These are phyloP conservation scores for Eleusine coracana DNA, from an alignment of 176 grass and related monocot species.

Conservation along the genomic window DNA sequence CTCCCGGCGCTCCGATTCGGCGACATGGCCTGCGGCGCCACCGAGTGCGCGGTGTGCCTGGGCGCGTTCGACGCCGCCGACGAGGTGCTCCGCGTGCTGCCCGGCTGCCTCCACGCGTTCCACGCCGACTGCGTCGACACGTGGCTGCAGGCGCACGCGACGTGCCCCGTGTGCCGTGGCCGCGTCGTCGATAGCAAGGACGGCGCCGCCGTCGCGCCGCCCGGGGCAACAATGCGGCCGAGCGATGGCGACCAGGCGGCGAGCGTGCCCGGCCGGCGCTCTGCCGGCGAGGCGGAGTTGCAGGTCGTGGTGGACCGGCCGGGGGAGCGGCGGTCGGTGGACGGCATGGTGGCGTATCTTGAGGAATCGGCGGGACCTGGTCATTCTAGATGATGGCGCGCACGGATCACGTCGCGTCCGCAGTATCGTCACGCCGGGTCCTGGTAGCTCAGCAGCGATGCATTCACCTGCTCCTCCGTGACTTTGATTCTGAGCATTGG, in stretches of 20 bases:
- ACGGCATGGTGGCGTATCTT: conserved; percentile 20
- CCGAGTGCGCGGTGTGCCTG: conserved; percentile 57
- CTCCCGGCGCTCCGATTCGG: conserved; percentile 32
- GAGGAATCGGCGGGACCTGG: background rate
- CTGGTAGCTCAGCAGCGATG: background rate
- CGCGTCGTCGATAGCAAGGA: background rate
- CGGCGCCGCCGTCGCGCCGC: too few relatives aligned
- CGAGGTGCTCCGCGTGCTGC: conserved; percentile 54
- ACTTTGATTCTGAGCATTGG: background rate
- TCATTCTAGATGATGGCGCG: background rate
- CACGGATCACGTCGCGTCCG: background rate
- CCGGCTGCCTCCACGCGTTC: conserved; percentile 51
- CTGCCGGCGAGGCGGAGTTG: conserved; percentile 30
- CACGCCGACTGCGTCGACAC: conserved; percentile 56
- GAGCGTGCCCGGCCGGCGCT: conserved; percentile 4
- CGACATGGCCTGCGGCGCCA: conserved; percentile 9
- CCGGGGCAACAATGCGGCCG: too few relatives aligned
- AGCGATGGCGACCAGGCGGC: background rate
- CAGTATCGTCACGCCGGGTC: background rate
- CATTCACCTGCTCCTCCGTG: background rate
- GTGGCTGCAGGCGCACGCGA: conserved; percentile 45
- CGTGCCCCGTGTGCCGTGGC: conserved; percentile 53
- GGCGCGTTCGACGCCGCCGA: conserved; percentile 45
- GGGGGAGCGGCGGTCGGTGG: conserved; percentile 18
- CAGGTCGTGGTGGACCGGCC: conserved; percentile 25